Evolutionary conservation across 345 rosid species (phyloP).

Genomic region (Anacardium occidentale): DNA sequence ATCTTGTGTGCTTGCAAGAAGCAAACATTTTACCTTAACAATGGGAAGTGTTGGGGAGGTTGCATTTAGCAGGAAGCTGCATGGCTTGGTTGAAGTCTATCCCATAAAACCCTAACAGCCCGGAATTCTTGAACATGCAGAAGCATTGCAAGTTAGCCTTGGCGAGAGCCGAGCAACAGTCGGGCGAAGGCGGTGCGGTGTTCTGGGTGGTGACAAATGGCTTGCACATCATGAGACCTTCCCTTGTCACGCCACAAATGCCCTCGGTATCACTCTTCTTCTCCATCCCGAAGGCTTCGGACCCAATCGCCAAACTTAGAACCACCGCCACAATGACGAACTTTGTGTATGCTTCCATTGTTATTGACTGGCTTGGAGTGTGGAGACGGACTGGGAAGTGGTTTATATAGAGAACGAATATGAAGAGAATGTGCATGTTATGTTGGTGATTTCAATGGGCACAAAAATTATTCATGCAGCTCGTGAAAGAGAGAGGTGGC

Average conservation of each 20-base stretch:
- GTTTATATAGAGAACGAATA: too few species aligned
- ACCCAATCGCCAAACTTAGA: neutral
- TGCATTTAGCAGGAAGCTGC: constrained; percentile 5
- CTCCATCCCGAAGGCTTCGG: neutral
- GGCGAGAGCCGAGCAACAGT: neutral
- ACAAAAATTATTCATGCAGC: too few species aligned
- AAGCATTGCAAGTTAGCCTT: constrained; percentile 3
- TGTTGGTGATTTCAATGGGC: too few species aligned
- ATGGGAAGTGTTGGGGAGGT: neutral
- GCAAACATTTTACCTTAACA: neutral
- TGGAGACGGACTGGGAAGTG: too few species aligned
- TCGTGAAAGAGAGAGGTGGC: too few species aligned
- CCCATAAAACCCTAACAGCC: neutral
- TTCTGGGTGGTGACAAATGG: neutral
- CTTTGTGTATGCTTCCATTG: constrained; percentile 3
- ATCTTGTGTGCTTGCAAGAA: too few species aligned
- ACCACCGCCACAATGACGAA: neutral
- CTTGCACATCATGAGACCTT: neutral
- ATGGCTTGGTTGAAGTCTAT: constrained; percentile 5
- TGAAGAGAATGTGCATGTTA: too few species aligned
- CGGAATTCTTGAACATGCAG: neutral
- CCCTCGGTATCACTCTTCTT: neutral
- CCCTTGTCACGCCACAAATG: neutral
- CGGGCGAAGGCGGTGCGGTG: neutral
- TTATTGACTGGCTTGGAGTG: too few species aligned